A percentile compares a stretch with the other conserved stretches of the same genome.
phyloP scores from a whole-genome alignment of 2,329 filamentous ascomycete genomes.

The Lasiodiplodia theobromae region DNA sequence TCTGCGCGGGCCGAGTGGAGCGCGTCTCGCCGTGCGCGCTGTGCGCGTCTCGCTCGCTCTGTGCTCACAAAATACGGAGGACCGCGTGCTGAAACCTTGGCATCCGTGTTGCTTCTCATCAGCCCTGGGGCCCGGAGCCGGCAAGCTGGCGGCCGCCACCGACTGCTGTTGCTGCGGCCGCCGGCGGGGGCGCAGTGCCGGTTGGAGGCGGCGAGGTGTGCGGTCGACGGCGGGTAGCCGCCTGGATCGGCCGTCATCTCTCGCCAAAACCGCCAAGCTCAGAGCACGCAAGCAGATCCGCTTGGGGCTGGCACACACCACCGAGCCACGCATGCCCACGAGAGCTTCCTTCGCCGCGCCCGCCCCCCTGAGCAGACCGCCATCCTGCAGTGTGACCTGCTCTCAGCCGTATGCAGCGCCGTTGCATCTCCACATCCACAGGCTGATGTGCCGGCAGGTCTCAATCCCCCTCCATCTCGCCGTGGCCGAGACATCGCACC shows the following conservation, averaged over 20 bases:
- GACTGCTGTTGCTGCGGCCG: background rate
- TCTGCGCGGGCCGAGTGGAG: background rate
- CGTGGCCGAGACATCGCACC: background rate
- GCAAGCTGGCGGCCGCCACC: conserved; percentile 2
- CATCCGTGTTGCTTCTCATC: conserved; percentile 3
- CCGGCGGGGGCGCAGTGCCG: background rate
- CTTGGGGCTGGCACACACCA: background rate
- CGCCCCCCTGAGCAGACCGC: conserved; percentile 18
- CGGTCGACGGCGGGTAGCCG: background rate
- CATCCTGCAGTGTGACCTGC: too few relatives aligned
- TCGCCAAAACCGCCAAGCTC: conserved; percentile 25
- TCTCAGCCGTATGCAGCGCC: background rate
- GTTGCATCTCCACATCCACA: conserved; percentile 1
- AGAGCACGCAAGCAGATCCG: conserved; percentile 27
- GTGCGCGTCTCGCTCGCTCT: conserved; percentile 11
- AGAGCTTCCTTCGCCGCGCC: background rate
- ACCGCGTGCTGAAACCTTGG: conserved; percentile 27
- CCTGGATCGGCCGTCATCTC: conserved; percentile 20
- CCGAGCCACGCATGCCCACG: background rate
- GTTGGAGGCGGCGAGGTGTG: conserved; percentile 2
- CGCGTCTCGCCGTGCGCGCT: background rate
- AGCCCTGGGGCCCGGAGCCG: conserved; percentile 2
- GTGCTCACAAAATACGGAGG: conserved; percentile 20
- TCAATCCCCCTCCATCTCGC: background rate
- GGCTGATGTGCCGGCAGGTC: background rate